Conservation (phyloP, 257 asterid species). For the Nicotiana tomentosiformis region DNA sequence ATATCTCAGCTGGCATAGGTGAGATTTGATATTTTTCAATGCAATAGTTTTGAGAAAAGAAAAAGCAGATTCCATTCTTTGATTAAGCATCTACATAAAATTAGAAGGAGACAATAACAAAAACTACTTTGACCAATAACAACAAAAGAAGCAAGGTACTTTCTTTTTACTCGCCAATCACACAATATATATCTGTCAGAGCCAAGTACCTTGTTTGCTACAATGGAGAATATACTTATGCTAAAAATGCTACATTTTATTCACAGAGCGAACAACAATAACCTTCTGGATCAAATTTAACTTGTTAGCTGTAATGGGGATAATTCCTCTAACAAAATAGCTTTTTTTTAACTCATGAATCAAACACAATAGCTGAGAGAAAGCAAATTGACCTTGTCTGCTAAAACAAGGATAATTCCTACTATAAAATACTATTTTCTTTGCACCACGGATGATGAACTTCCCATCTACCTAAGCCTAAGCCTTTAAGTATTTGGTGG, state of each 20-base stretch:
- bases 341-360: not conserved
- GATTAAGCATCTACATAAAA: not conserved
- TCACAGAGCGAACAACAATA: not conserved
- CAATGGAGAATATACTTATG: not conserved
- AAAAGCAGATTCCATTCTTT: not conserved
- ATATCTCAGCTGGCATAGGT: not conserved
- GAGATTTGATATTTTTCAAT: not conserved
- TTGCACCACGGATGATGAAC: too few species aligned
- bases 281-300: constrained; percentile 1
- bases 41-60: not conserved
- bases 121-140: not conserved
- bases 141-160: not conserved
- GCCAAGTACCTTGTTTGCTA: not conserved
- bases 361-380: not conserved
- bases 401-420: too few species aligned
- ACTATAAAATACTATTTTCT: too few species aligned
- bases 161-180: not conserved
- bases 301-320: constrained; percentile 36
- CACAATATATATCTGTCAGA: not conserved
- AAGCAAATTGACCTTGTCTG: not conserved
- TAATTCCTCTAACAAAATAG: not conserved
- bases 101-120: not conserved
- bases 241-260: not conserved
- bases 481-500: too few species aligned
- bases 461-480: too few species aligned